These are phyloP conservation scores for Phytophthora citricola DNA, from an alignment of 352 stramenopile genomes.

Conservation along the genomic window DNA sequence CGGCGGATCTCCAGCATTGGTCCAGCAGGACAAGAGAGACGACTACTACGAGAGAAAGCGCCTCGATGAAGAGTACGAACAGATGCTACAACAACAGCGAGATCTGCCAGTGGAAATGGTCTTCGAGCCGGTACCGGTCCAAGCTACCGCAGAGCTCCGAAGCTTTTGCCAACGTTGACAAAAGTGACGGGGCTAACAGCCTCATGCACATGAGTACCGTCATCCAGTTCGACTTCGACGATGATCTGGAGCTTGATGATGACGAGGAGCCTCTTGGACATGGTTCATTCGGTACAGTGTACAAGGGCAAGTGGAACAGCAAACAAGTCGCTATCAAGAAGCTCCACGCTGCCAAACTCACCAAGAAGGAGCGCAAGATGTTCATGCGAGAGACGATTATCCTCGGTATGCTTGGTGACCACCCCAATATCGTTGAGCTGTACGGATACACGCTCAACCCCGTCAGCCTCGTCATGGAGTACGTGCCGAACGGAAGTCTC, in stretches of 20 bases:
- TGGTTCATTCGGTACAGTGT: slow-evolving; percentile 41
- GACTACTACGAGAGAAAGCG: slow-evolving; percentile 36
- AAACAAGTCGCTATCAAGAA: slow-evolving; percentile 46
- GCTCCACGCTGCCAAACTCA: slow-evolving; percentile 38
- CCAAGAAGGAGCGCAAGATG: slow-evolving; percentile 45
- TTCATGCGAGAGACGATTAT: slow-evolving; percentile 43
- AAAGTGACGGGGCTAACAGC: slow-evolving; percentile 6
- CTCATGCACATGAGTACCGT: slow-evolving; percentile 28
- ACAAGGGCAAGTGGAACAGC: background rate
- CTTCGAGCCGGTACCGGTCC: slow-evolving; percentile 21
- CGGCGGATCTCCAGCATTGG: slow-evolving; percentile 18
- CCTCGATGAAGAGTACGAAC: slow-evolving; percentile 22
- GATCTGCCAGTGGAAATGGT: slow-evolving; percentile 22
- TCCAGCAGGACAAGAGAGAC: slow-evolving; percentile 22
- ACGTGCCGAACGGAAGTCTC: slow-evolving; percentile 38
- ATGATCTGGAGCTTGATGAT: slow-evolving; percentile 30
- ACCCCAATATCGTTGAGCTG: slow-evolving; percentile 50
- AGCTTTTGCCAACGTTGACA: slow-evolving; percentile 25
- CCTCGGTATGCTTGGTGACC: slow-evolving; percentile 41
- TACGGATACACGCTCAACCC: slow-evolving; percentile 41
- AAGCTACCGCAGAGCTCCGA: slow-evolving; percentile 23
- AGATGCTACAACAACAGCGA: slow-evolving; percentile 24
- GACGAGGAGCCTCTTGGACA: slow-evolving; percentile 25
- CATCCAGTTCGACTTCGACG: slow-evolving; percentile 30
- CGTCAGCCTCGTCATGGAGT: slow-evolving; percentile 45